Evolutionary conservation across 139 green algal species (phyloP), one percentile per base, ranked within the genome.

Genomic region (Closterium sp.): DNA sequence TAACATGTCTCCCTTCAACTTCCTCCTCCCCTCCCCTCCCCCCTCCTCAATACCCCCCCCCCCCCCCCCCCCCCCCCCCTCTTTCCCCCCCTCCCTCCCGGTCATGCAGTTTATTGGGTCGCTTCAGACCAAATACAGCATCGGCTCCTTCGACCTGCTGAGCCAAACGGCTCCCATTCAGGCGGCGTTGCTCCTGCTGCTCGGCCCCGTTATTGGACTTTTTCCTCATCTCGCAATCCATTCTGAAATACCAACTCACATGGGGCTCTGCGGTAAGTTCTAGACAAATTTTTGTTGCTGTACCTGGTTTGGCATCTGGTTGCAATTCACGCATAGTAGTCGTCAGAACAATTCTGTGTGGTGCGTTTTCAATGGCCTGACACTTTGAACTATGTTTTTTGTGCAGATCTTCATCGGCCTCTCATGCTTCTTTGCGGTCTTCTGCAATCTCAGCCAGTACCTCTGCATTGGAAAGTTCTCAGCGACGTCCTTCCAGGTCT

Each of bases 371-470:
- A 4, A 9, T 21, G 0, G 28, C 28, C 24, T 91, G 21, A 90
- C 88, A 89, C 13, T 22, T 27, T 89, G 9, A 90, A 90, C 27
- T 90, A 1, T 11, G 24, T 27, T 3, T 85, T 84, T 9, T 91
- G n/a, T 62, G 87, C 87, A 89, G 87, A 42, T 42, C 10, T 96
- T 92, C 62, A 94, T 99, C 27, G 38, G 89, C 4, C 17, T 95
- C 22, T 98, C 96, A 0, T 98, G 96, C 93, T 85, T 93, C 1
- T 94, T 97, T 38, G 97, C 97, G 2, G 96, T 92, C 90, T 91
- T 96, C 21, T 97, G 99, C 91, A 99, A 99, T 94, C 94, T 99
- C 50, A 96, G 90, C 17, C 97, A 99, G 96, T 99, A 98, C 94
- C 96, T 97, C 94, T 99, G 97, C 95, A 94, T 99, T 34, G 97